Evolutionary conservation across 2,329 filamentous ascomycete genomes (phyloP), one percentile per base, ranked within the genome.

Genomic region (Colletotrichum abscissum): DNA sequence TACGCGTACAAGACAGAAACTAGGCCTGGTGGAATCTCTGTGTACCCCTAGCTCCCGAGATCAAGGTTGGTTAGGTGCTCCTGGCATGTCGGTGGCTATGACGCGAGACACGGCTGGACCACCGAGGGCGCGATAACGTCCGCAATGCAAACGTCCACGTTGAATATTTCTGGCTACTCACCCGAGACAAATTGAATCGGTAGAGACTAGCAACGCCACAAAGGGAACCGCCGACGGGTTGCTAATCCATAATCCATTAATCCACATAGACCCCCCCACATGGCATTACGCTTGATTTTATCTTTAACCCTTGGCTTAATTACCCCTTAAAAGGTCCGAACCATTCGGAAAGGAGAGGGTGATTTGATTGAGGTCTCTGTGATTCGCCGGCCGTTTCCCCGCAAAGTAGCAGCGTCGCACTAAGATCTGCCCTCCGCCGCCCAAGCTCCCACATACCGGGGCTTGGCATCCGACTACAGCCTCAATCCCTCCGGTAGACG

Each of bases 381-480:
- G 62, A 54, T 63, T 54, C 42, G 62, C 2, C 42, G 46, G n/a
- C 14, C 14, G 42, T 26, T 63, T 63, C 62, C 62, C 62, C 62
- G 42, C 62, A 63, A 63, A 33, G 62, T 30, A 63, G 12, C 16
- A 22, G 42, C 49, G 62, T 63, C 46, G 26, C 62, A 63, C 38
- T 63, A 52, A 46, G 60, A 54, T 63, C 26, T 22, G 52, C 26
- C 26, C 38, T 54, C 62, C 60, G 62, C 62, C 35, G 62, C 38
- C 62, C 33, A 63, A 63, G 12, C 62, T 63, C 62, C 62, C 24
- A 63, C 62, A 52, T 54, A 54, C 62, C 42, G 62, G 46, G 62
- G 46, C 62, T 63, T 63, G 42, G 62, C 62, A 63, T 54, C 52
- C 22, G 16, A 22, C 62, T 63, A 63, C 62, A 63, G 62, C 42